phyloP scores from a whole-genome alignment of 208 protist species.

The Trichomonas vaginalis region DNA sequence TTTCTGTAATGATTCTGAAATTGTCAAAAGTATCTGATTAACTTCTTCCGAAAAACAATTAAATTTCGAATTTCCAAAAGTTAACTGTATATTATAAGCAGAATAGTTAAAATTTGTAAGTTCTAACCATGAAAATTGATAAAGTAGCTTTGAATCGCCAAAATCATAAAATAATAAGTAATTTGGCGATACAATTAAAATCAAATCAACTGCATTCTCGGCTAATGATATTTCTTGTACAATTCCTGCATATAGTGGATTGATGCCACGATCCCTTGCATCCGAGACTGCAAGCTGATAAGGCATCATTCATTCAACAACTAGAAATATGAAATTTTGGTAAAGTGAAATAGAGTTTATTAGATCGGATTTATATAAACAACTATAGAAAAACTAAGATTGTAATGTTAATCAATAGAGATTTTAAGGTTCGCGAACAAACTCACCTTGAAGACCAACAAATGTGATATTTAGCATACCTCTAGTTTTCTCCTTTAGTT shows the following conservation, averaged over 20 bases:
- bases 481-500: too few relatives aligned
- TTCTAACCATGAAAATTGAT: neutral
- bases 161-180: neutral
- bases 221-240: neutral
- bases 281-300: neutral
- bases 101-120: neutral
- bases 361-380: too few relatives aligned
- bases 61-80: neutral
- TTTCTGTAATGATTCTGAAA: neutral
- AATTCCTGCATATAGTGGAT: neutral
- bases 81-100: neutral
- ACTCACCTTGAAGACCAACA: too few relatives aligned
- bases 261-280: neutral
- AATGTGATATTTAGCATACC: too few relatives aligned
- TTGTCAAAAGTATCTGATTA: neutral
- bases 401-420: too few relatives aligned
- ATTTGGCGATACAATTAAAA: neutral
- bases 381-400: too few relatives aligned
- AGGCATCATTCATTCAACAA: neutral
- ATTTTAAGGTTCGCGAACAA: too few relatives aligned
- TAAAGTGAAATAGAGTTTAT: too few relatives aligned
- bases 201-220: neutral
- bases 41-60: neutral
- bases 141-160: neutral
- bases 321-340: too few relatives aligned